Evolutionary conservation across 2,329 filamentous ascomycete species (phyloP).

Genomic region (Rutstroemia sp.): DNA sequence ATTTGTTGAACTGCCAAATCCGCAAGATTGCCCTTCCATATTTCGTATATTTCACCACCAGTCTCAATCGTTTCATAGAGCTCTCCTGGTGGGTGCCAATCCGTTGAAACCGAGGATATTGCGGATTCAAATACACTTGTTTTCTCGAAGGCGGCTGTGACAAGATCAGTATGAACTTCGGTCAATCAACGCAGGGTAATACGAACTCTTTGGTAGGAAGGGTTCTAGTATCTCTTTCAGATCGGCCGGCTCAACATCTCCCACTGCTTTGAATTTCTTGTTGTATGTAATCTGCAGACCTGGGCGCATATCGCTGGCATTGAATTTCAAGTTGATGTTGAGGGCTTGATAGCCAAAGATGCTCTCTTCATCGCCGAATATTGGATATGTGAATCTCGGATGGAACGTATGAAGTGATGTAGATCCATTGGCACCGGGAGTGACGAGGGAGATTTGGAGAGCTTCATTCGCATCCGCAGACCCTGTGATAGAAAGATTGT

Average conservation of each 20-base stretch:
- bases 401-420: slow-evolving; percentile 64
- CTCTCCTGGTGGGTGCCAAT: slow-evolving; percentile 68
- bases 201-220: slow-evolving; percentile 60
- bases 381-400: slow-evolving; percentile 81
- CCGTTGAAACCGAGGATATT: slow-evolving; percentile 37
- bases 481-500: slow-evolving; percentile 17
- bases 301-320: slow-evolving; percentile 68
- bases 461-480: slow-evolving; percentile 39
- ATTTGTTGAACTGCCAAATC: slow-evolving; percentile 64
- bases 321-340: slow-evolving; percentile 63
- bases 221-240: slow-evolving; percentile 47
- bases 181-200: neutral
- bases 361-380: slow-evolving; percentile 87
- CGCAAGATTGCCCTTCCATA: slow-evolving; percentile 72
- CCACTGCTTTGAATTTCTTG: slow-evolving; percentile 62
- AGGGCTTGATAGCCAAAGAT: slow-evolving; percentile 87
- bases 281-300: slow-evolving; percentile 63
- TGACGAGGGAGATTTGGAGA: slow-evolving; percentile 52
- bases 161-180: neutral
- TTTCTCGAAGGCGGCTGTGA: slow-evolving; percentile 58
- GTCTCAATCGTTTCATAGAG: slow-evolving; percentile 57
- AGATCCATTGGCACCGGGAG: slow-evolving; percentile 40
- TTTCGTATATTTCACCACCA: slow-evolving; percentile 63
- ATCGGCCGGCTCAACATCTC: slow-evolving; percentile 62
- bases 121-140: slow-evolving; percentile 53